Evolutionary conservation across 106 monocot genomes (phyloP), one percentile per base, ranked within the genome.

Genomic region (Phalaenopsis aphrodite): DNA sequence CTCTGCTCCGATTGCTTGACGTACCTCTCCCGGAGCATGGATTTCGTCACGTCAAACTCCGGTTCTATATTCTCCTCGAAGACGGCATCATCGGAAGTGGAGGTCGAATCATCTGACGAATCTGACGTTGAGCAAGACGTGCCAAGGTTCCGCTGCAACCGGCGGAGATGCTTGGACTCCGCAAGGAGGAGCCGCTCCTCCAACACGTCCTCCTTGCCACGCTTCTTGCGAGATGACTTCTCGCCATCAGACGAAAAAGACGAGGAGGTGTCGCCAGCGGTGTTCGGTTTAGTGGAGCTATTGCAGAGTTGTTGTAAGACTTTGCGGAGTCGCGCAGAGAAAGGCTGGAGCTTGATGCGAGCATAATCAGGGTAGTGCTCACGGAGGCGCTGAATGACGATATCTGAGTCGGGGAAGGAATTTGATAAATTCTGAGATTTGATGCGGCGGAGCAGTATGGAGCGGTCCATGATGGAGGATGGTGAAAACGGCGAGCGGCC

Each of bases 1-100:
- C 42, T 66, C 3, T 17, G 42, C 7, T 52, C 55, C 42, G 78
- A 10, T 64, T 57, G 58, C 41, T 88, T 87, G 57, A 39, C 66
- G 73, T 94, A 98, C 38, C 48, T 81, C 36, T 85, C 82, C 37
- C 94, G 72, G n/a, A 99, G 87, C 79, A 83, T 87, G 23, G 88
- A 83, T 74, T 93, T 99, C 37, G 84, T 87, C 17, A 94, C 36
- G 37, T 99, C 94, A 47, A 89, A 89, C 77, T 83, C 81, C 0
- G 91, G 90, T 1, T 89, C 82, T 0, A 91, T 21, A 79, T 88
- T 85, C 12, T 64, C 79, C 23, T 89, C 89, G 21, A 86, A 94
- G 30, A 0, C 0, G 2, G 81, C 75, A 80, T 94, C 86, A 9
- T 87, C 85, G 4, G 80, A 84, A 7, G 88, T 82, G 0, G 83